Evolutionary conservation across 2,329 filamentous ascomycete genomes (phyloP).

Genomic region (Tolypocladium nubicola): DNA sequence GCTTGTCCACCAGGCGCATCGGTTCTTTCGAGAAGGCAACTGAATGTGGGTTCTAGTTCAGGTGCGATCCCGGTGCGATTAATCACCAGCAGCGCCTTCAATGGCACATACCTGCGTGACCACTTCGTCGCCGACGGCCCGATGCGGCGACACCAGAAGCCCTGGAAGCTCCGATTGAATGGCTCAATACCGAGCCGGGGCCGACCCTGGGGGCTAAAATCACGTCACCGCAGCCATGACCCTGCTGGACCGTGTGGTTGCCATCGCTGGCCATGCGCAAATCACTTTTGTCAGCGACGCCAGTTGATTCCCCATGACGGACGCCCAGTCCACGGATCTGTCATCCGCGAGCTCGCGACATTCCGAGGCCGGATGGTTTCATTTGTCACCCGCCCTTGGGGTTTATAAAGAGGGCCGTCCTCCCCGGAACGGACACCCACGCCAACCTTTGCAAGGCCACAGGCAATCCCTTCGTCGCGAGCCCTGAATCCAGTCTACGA

Average conservation of each 20-base stretch:
- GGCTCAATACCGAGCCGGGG: neutral
- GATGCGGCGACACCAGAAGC: neutral
- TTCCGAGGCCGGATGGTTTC: neutral
- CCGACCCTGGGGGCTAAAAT: neutral
- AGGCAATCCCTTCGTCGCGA: no score
- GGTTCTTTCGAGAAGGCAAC: neutral
- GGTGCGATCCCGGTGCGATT: neutral
- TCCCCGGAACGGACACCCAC: neutral
- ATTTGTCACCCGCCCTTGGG: neutral
- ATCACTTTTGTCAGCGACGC: neutral
- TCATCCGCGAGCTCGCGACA: conserved; percentile 1
- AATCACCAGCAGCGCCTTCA: neutral
- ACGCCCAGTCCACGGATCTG: neutral
- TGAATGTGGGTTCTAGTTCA: neutral
- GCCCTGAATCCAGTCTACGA: no score
- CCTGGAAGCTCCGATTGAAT: neutral
- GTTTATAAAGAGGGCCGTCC: neutral
- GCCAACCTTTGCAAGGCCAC: neutral
- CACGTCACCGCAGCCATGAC: neutral
- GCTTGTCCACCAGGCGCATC: no score
- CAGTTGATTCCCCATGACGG: neutral
- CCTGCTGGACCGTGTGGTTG: neutral
- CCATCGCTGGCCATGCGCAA: no score
- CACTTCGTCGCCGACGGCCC: neutral
- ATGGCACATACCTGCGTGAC: neutral